A percentile compares a stretch with the other conserved stretches of the same genome.
phyloP scores from a whole-genome alignment of 768 basidiomycete species.

The Chalciporus piperatus region DNA sequence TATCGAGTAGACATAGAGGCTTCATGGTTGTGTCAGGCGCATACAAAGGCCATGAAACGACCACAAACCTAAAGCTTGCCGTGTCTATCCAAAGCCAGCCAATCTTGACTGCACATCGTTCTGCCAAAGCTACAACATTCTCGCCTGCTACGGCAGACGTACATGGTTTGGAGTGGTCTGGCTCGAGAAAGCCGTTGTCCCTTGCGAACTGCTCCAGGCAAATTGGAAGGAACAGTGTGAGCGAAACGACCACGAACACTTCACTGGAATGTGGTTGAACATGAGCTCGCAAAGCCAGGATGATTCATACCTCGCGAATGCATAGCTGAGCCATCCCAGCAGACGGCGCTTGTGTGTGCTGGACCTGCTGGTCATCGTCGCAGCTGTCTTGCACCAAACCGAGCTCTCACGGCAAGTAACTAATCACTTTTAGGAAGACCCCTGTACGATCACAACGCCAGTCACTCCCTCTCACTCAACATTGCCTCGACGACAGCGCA shows the following conservation, averaged over 20 bases:
- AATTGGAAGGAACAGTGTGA: constrained; percentile 81
- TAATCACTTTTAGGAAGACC: no score
- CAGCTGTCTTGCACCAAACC: not conserved
- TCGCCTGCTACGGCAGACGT: constrained; percentile 9
- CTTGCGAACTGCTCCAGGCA: constrained; percentile 86
- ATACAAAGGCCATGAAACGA: not conserved
- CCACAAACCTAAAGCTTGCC: constrained; percentile 79
- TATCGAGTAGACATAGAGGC: constrained; percentile 83
- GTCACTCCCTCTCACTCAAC: no score
- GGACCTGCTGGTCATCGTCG: constrained; percentile 11
- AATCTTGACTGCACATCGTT: constrained; percentile 76
- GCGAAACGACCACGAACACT: constrained; percentile 76
- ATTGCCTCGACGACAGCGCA: no score
- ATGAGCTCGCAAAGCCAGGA: not conserved
- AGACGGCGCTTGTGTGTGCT: constrained; percentile 34
- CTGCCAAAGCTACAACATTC: constrained; percentile 29
- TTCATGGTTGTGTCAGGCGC: constrained; percentile 26
- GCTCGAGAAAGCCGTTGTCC: constrained; percentile 79
- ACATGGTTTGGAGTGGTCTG: constrained; percentile 66
- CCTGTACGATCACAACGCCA: no score
- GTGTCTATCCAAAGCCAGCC: constrained; percentile 87
- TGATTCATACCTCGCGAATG: constrained; percentile 66
- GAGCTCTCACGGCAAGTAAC: constrained; percentile 4
- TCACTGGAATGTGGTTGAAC: constrained; percentile 44
- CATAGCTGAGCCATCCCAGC: constrained; percentile 80